These are phyloP conservation scores for Globisporangium echinulatum DNA, from an alignment of 352 stramenopile genomes.

Conservation along the genomic window DNA sequence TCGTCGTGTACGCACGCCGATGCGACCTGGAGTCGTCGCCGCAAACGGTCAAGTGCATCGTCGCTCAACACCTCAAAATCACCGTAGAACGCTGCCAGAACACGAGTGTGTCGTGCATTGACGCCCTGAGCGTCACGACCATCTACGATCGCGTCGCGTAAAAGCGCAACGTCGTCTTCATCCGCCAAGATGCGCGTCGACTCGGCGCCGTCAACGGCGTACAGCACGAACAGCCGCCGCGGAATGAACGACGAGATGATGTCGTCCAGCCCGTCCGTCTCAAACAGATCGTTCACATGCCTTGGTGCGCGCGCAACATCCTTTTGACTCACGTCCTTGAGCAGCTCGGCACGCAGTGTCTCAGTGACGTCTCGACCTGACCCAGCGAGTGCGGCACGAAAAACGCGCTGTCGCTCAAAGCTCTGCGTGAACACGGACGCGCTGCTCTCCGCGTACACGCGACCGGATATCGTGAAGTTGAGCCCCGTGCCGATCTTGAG, in stretches of 20 bases:
- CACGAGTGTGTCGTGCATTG: background rate
- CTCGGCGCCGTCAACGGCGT: conserved; percentile 12
- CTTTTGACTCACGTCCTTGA: background rate
- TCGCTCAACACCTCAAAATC: conserved; percentile 35
- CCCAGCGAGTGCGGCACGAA: conserved; percentile 29
- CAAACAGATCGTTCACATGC: conserved; percentile 14
- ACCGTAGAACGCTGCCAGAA: conserved; percentile 43
- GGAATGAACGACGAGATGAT: conserved; percentile 13
- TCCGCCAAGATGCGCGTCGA: conserved; percentile 20
- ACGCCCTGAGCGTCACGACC: background rate
- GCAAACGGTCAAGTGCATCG: conserved; percentile 20
- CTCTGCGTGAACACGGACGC: conserved; percentile 20
- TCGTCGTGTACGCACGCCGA: conserved; percentile 3
- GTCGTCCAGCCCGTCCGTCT: conserved; percentile 5
- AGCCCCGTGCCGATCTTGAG: conserved; percentile 61
- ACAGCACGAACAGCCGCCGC: conserved; percentile 22
- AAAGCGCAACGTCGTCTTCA: conserved; percentile 10
- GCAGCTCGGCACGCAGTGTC: conserved; percentile 13
- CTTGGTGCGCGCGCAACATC: background rate
- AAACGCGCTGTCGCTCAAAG: conserved; percentile 18
- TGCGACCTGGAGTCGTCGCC: conserved; percentile 8
- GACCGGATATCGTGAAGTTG: conserved; percentile 68
- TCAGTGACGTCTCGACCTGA: conserved; percentile 36
- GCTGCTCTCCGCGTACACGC: conserved; percentile 42
- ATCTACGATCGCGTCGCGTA: background rate